Conservation (phyloP, 805 yeast genomes). For the Ogataea glucozyma region DNA sequence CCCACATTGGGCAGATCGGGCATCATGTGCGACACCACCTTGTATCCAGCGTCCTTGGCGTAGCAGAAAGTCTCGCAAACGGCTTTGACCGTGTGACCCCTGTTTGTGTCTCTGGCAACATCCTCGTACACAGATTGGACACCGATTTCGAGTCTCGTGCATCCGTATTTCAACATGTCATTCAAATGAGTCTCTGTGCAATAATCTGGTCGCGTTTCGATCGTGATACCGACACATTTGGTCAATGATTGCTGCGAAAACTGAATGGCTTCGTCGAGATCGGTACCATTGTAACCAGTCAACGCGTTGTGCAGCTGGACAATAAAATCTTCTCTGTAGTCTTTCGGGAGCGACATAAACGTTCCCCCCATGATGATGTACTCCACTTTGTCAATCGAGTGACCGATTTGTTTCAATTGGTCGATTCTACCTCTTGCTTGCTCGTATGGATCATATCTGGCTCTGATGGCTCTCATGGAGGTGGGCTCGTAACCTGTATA, state of each 20-base stretch:
- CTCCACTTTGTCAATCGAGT: constrained; percentile 95
- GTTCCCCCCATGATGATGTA: constrained; percentile 99
- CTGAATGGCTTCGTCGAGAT: constrained; percentile 85
- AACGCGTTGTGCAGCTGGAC: constrained; percentile 91
- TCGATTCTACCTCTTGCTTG: constrained; percentile 98
- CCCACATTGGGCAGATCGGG: constrained; percentile 99
- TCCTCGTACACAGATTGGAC: constrained; percentile 97
- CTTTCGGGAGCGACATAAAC: constrained; percentile 90
- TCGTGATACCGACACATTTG: constrained; percentile 97
- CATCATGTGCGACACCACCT: constrained; percentile 99
- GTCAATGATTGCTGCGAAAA: constrained; percentile 93
- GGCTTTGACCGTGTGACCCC: constrained; percentile 96
- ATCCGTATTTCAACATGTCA: constrained; percentile 95
- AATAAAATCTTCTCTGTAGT: constrained; percentile 87
- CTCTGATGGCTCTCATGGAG: constrained; percentile 98
- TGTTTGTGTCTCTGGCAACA: constrained; percentile 96
- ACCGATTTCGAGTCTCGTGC: constrained; percentile 95
- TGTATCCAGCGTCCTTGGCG: constrained; percentile 98
- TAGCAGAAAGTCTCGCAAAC: constrained; percentile 94
- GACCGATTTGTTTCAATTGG: constrained; percentile 92
- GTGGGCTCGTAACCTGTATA: constrained; percentile 99
- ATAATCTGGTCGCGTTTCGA: constrained; percentile 97
- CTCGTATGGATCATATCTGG: constrained; percentile 97
- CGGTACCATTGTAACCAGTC: constrained; percentile 85
- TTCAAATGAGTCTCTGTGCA: constrained; percentile 94